phyloP scores from a whole-genome alignment of 768 basidiomycete species.

The Naganishia randhawae region DNA sequence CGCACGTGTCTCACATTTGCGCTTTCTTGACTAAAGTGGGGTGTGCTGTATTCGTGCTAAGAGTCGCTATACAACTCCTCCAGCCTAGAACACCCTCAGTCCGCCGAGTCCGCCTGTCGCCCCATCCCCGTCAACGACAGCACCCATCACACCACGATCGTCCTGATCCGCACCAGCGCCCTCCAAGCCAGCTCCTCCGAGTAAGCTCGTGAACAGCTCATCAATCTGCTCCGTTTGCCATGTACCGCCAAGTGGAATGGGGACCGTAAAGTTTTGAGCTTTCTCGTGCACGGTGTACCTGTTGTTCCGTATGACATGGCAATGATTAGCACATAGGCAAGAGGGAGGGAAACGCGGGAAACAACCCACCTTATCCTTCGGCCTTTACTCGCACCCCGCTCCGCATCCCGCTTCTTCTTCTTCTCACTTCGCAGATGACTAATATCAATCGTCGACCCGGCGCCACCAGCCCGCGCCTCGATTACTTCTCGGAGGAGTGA shows the following conservation, averaged over 20 bases:
- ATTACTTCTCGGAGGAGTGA: conserved; percentile 87
- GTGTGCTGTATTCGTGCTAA: no score
- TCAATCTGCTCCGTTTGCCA: conserved; percentile 98
- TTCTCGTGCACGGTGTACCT: conserved; percentile 95
- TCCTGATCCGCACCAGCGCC: conserved; percentile 35
- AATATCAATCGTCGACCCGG: conserved; percentile 36
- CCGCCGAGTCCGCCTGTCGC: background rate
- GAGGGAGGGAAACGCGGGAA: background rate
- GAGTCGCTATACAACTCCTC: background rate
- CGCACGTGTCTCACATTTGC: conserved; percentile 1
- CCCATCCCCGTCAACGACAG: background rate
- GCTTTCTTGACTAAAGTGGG: no score
- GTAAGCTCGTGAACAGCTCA: conserved; percentile 81
- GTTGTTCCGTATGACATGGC: conserved; percentile 22
- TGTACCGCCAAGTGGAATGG: conserved; percentile 60
- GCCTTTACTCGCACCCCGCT: conserved; percentile 93
- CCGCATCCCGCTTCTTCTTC: conserved; percentile 71
- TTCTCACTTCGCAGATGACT: conserved; percentile 45
- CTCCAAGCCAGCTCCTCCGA: conserved; percentile 56
- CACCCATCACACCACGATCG: conserved; percentile 20
- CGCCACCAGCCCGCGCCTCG: conserved; percentile 56
- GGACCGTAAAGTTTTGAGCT: conserved; percentile 94
- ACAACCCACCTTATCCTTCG: conserved; percentile 72
- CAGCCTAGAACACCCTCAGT: conserved; percentile 14
- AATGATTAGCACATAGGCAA: background rate